A percentile compares a stretch with the other conserved stretches of the same genome.
Evolutionary conservation across 1,284 basidiomycete genomes (phyloP).

Genomic region (Exobasidium rhododendri): DNA sequence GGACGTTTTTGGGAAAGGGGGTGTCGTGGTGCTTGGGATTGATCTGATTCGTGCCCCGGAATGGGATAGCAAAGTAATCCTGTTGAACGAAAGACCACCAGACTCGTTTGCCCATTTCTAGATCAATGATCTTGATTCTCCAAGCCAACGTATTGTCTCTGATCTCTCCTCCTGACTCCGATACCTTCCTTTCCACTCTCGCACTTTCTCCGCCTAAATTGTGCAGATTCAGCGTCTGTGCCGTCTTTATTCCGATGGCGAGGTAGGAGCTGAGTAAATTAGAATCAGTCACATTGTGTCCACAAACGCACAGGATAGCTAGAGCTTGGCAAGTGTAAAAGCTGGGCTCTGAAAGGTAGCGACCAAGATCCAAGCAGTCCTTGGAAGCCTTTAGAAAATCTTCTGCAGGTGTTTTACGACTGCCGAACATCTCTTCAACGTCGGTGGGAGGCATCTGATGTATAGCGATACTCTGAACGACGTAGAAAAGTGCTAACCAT

Average conservation of each 20-base stretch:
- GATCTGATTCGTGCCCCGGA: conserved; percentile 31
- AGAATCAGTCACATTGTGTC: conserved; percentile 36
- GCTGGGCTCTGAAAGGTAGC: conserved; percentile 31
- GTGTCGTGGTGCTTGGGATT: conserved; percentile 35
- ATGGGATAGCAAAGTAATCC: conserved; percentile 36
- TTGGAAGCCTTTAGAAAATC: conserved; percentile 27
- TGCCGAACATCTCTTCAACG: conserved; percentile 1
- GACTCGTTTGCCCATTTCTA: conserved; percentile 35
- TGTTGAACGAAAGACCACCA: conserved; percentile 40
- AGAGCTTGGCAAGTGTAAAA: conserved; percentile 34
- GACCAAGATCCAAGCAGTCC: conserved; percentile 27
- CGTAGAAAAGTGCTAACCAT: conserved; percentile 32
- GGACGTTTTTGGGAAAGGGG: conserved; percentile 32
- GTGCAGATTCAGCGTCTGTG: conserved; percentile 31
- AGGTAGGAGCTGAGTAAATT: conserved; percentile 31
- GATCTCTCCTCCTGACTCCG: conserved; percentile 19
- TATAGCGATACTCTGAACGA: conserved; percentile 32
- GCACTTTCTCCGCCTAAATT: conserved; percentile 19
- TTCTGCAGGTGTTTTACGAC: conserved; percentile 12
- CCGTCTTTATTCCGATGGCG: conserved; percentile 37
- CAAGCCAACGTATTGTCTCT: conserved; percentile 26
- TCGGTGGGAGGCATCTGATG: conserved; percentile 37
- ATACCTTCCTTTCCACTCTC: conserved; percentile 23
- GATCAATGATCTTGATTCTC: conserved; percentile 21
- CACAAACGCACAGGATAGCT: conserved; percentile 32